Percentiles rank a stretch among this genome's conserved stretches.
Conservation (phyloP, 805 yeast genomes). For the Kregervanrija pseudodelftensis region DNA sequence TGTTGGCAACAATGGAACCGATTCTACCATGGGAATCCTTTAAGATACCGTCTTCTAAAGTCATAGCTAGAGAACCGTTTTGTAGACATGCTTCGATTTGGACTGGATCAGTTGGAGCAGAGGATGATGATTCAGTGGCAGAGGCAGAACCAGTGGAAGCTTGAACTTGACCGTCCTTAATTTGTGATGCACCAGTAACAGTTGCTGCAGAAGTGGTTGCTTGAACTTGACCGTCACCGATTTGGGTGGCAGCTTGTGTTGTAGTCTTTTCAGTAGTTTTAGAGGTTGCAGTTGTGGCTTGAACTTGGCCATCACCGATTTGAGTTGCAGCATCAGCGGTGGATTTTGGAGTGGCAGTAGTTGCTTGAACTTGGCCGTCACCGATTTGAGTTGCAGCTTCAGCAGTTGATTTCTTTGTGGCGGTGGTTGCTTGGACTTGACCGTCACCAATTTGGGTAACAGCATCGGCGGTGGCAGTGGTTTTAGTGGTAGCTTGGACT, state of each 20-base stretch:
- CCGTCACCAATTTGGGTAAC: constrained; percentile 26
- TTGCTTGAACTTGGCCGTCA: constrained; percentile 40
- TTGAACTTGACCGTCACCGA: constrained; percentile 20
- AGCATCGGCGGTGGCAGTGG: constrained; percentile 18
- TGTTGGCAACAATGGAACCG: constrained; percentile 55
- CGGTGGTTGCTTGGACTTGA: constrained; percentile 28
- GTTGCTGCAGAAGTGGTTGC: constrained; percentile 26
- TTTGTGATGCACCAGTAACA: constrained; percentile 29
- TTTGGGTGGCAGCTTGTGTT: constrained; percentile 29
- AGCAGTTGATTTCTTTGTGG: constrained; percentile 13
- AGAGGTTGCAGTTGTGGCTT: constrained; percentile 29
- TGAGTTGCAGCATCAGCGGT: constrained; percentile 33
- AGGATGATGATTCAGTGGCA: constrained; percentile 19
- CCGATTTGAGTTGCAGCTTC: constrained; percentile 30
- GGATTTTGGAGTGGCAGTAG: constrained; percentile 24
- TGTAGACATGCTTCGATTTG: constrained; percentile 28
- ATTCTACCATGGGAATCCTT: constrained; percentile 44
- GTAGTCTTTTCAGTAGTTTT: constrained; percentile 18
- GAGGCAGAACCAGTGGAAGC: constrained; percentile 29
- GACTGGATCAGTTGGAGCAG: constrained; percentile 12
- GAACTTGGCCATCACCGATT: constrained; percentile 56
- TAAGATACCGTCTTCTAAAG: constrained; percentile 34
- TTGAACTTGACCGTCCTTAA: constrained; percentile 32
- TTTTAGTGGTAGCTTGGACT: constrained; percentile 27
- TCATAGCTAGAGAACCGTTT: constrained; percentile 35